A percentile compares a stretch with the other conserved stretches of the same genome.
Evolutionary conservation across 768 basidiomycete genomes (phyloP).

Genomic region (Tylopilus felleus): DNA sequence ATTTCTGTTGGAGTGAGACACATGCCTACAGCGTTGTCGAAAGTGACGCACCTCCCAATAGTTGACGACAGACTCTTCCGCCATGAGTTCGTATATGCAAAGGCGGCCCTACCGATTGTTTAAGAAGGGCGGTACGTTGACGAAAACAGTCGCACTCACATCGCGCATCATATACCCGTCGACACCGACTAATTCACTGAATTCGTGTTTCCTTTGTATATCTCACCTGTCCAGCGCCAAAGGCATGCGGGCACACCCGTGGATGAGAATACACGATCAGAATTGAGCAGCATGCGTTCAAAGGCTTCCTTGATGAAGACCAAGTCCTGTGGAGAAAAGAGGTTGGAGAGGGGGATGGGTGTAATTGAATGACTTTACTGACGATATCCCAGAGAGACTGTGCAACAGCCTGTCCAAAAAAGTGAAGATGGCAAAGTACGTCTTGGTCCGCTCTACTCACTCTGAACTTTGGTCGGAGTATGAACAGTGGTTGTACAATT

Average conservation of each 20-base stretch:
- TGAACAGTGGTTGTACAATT: slow-evolving; percentile 84
- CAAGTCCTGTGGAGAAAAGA: slow-evolving; percentile 56
- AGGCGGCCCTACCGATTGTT: slow-evolving; percentile 61
- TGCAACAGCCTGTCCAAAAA: slow-evolving; percentile 57
- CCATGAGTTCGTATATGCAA: slow-evolving; percentile 98
- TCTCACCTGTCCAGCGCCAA: slow-evolving; percentile 96
- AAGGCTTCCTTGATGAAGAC: slow-evolving; percentile 98
- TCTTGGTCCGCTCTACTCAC: slow-evolving; percentile 37
- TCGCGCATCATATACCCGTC: slow-evolving; percentile 89
- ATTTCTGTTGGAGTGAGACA: slow-evolving; percentile 60
- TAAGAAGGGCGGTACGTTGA: not conserved
- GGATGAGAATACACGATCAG: slow-evolving; percentile 89
- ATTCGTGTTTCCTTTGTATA: slow-evolving; percentile 98
- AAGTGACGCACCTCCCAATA: slow-evolving; percentile 82
- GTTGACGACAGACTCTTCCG: slow-evolving; percentile 93
- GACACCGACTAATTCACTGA: slow-evolving; percentile 85
- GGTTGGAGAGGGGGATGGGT: not conserved
- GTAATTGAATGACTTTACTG: slow-evolving; percentile 14
- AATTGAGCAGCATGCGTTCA: slow-evolving; percentile 90
- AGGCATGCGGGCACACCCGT: slow-evolving; percentile 98
- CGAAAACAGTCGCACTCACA: slow-evolving; percentile 39
- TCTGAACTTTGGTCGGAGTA: slow-evolving; percentile 81
- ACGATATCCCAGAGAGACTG: slow-evolving; percentile 83
- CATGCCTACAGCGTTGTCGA: not conserved
- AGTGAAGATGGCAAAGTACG: not conserved